phyloP scores from a whole-genome alignment of 108 stramenopile genomes.

The Nitzschia sp. region DNA sequence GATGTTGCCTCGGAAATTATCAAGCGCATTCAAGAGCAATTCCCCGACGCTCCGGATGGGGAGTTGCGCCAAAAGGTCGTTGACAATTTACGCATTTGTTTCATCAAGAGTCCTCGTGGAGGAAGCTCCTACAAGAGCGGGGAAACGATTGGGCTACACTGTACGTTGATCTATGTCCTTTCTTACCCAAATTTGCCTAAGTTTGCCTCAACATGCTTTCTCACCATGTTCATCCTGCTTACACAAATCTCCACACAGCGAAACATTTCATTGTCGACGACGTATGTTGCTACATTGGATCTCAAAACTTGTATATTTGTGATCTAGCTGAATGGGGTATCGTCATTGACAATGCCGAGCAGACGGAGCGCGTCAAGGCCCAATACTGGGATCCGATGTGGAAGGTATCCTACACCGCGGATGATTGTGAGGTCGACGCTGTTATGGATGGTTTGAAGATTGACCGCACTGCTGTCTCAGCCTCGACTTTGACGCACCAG shows the following conservation, averaged over 20 bases:
- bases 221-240: conserved; percentile 1
- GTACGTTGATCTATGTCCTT: conserved; percentile 6
- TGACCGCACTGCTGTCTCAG: conserved; percentile 39
- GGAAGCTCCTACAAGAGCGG: conserved; percentile 39
- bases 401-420: conserved; percentile 51
- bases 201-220: background rate
- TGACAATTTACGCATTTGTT: conserved; percentile 48
- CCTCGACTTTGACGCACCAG: conserved; percentile 13
- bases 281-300: conserved; percentile 42
- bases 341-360: conserved; percentile 39
- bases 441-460: conserved; percentile 68
- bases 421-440: conserved; percentile 57
- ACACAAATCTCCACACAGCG: conserved; percentile 12
- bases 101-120: conserved; percentile 34
- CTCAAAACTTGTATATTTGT: conserved; percentile 47
- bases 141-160: conserved; percentile 50
- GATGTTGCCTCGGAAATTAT: conserved; percentile 60
- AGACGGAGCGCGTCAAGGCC: conserved; percentile 25
- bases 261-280: conserved; percentile 57
- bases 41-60: conserved; percentile 34
- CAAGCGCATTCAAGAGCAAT: conserved; percentile 33
- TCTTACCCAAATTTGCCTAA: background rate
- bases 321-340: conserved; percentile 57
- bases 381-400: conserved; percentile 56
- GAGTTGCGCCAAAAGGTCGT: conserved; percentile 32